These are phyloP conservation scores for Trichaptum fuscoviolaceum DNA, from an alignment of 768 basidiomycete species.

Conservation along the genomic window DNA sequence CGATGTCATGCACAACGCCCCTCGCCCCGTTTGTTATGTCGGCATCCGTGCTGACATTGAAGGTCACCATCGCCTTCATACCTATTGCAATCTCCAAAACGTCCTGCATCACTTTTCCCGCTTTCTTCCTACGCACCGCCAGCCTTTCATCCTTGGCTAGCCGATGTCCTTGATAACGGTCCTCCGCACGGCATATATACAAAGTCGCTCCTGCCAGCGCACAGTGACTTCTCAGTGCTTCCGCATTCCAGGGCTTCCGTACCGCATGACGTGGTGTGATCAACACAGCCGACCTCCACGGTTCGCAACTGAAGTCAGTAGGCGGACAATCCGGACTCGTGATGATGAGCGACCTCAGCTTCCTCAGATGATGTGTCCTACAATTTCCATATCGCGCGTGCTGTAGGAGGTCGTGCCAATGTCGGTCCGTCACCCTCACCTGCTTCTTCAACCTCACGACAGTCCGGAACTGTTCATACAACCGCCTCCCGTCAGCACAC, in stretches of 20 bases:
- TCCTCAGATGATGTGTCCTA: slow-evolving; percentile 21
- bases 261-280: slow-evolving; percentile 28
- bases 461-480: slow-evolving; percentile 25
- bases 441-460: slow-evolving; percentile 35
- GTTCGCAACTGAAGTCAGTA: slow-evolving; percentile 15
- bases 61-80: slow-evolving; percentile 32
- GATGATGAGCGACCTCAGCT: slow-evolving; percentile 23
- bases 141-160: slow-evolving; percentile 9
- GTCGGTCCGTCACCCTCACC: slow-evolving; percentile 25
- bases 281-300: slow-evolving; percentile 22
- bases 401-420: slow-evolving; percentile 27
- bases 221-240: slow-evolving; percentile 20
- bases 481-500: slow-evolving; percentile 13
- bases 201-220: slow-evolving; percentile 11
- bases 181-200: slow-evolving; percentile 22
- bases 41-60: slow-evolving; percentile 31
- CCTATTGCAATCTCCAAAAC: slow-evolving; percentile 28
- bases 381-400: slow-evolving; percentile 22
- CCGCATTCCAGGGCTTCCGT: slow-evolving; percentile 24
- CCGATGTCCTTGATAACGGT: slow-evolving; percentile 12
- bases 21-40: slow-evolving; percentile 37
- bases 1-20: slow-evolving; percentile 28
- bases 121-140: slow-evolving; percentile 11
- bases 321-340: slow-evolving; percentile 5
- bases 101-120: slow-evolving; percentile 15